phyloP scores from a whole-genome alignment of 495 filamentous ascomycete genomes.

The Podospora australis region DNA sequence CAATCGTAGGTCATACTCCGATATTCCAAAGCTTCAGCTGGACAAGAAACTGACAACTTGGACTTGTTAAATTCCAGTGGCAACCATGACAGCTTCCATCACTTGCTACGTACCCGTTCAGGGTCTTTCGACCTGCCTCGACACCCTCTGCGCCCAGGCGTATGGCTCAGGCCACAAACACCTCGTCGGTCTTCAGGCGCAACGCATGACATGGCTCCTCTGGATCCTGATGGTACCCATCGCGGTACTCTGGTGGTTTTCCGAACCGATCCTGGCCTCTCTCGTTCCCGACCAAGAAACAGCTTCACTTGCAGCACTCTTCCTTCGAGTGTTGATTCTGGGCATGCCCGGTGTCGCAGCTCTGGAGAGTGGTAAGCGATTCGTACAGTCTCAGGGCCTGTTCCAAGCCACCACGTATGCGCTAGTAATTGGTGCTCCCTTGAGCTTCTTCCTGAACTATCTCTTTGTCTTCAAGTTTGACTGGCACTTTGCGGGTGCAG shows the following conservation, averaged over 20 bases:
- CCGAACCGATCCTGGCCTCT: constrained; percentile 45
- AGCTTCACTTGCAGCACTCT: constrained; percentile 57
- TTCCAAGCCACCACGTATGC: constrained; percentile 63
- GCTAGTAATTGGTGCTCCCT: constrained; percentile 56
- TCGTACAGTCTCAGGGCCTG: constrained; percentile 64
- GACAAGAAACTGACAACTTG: no score
- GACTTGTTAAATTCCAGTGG: constrained; percentile 35
- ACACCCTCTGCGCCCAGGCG: constrained; percentile 69
- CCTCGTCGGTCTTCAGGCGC: constrained; percentile 64
- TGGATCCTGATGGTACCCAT: constrained; percentile 59
- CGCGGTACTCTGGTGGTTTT: constrained; percentile 51
- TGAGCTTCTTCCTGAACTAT: constrained; percentile 63
- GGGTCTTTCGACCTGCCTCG: constrained; percentile 62
- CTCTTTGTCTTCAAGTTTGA: constrained; percentile 63
- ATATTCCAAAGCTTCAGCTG: no score
- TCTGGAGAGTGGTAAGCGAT: constrained; percentile 67
- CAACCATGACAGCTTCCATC: constrained; percentile 67
- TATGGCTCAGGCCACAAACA: constrained; percentile 63
- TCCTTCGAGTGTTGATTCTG: constrained; percentile 56
- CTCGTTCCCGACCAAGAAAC: constrained; percentile 58
- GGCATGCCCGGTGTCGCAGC: constrained; percentile 63
- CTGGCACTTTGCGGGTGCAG: constrained; percentile 78
- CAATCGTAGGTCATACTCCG: constrained; percentile 41
- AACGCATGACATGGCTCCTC: constrained; percentile 64
- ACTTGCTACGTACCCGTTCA: constrained; percentile 66